Evolutionary conservation across 1,284 basidiomycete genomes (phyloP).

Genomic region (Cystobasidiaceae sp.): DNA sequence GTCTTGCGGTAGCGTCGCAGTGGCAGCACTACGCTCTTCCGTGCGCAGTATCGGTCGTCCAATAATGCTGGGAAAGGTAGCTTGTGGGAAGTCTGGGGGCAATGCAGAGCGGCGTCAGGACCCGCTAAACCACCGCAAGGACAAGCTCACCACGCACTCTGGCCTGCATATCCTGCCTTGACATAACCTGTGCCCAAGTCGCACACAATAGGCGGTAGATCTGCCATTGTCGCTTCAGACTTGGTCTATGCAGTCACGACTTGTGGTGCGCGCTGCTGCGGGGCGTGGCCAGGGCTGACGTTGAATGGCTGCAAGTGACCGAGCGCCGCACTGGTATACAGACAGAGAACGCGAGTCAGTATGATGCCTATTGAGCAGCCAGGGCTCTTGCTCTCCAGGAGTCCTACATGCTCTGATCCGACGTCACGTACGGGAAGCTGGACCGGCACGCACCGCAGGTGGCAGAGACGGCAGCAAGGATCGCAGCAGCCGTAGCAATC

Average conservation of each 20-base stretch:
- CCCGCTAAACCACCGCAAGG: background rate
- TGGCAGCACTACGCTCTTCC: slow-evolving; percentile 79
- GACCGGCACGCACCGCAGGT: no score
- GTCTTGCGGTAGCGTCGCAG: slow-evolving; percentile 52
- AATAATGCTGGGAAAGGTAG: slow-evolving; percentile 95
- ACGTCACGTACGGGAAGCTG: no score
- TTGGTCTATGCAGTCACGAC: background rate
- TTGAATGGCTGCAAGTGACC: no score
- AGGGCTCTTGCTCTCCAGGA: no score
- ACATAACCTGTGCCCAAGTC: slow-evolving; percentile 98
- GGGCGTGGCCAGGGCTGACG: no score
- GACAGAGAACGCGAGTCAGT: no score
- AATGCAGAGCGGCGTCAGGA: slow-evolving; percentile 31
- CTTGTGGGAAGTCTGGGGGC: slow-evolving; percentile 78
- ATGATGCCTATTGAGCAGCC: no score
- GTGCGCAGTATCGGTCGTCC: slow-evolving; percentile 95
- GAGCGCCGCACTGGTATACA: no score
- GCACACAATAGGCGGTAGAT: slow-evolving; percentile 71
- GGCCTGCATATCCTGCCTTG: slow-evolving; percentile 96
- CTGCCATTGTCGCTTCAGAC: slow-evolving; percentile 41
- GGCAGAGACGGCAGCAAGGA: no score
- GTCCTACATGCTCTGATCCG: no score
- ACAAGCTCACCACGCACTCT: slow-evolving; percentile 50
- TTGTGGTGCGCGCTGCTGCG: no score
- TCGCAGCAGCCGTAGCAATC: no score